Percentiles rank a stretch among this genome's conserved stretches.
Evolutionary conservation across 75 land plant genomes (phyloP).

Genomic region (Azolla pinnata): DNA sequence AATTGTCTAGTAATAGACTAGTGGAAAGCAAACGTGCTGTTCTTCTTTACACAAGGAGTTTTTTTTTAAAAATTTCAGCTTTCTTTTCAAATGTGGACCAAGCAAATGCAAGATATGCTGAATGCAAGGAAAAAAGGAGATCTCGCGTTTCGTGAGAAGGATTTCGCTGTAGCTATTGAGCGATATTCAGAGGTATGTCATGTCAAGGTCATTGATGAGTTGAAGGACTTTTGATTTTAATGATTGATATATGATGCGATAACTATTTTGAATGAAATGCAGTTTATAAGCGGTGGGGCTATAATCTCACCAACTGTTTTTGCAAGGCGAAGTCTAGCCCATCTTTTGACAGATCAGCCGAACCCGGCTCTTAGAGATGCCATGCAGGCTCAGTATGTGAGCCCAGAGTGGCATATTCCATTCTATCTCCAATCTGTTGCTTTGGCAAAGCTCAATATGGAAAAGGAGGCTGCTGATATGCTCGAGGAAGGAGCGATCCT

Average conservation of each 20-base stretch:
- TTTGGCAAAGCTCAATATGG: constrained; percentile 44
- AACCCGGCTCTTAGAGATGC: constrained; percentile 63
- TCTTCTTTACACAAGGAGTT: not conserved
- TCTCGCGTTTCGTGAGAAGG: constrained; percentile 84
- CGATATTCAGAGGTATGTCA: constrained; percentile 62
- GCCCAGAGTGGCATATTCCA: constrained; percentile 64
- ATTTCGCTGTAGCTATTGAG: constrained; percentile 75
- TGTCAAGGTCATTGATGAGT: no score
- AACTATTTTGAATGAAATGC: no score
- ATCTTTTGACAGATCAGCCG: constrained; percentile 44
- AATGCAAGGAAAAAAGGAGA: constrained; percentile 88
- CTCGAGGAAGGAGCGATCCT: constrained; percentile 40
- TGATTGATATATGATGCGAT: no score
- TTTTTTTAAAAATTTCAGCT: constrained; percentile 35
- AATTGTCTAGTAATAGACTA: no score
- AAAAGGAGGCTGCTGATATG: constrained; percentile 46
- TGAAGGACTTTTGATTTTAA: no score
- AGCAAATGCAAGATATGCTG: constrained; percentile 91
- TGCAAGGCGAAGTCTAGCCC: constrained; percentile 49
- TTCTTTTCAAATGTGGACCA: constrained; percentile 97
- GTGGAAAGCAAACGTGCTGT: no score
- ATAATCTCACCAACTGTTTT: constrained; percentile 58
- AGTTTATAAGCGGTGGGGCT: constrained; percentile 57
- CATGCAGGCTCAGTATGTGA: constrained; percentile 51
- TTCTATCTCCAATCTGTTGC: constrained; percentile 62